Percentiles rank a stretch among this genome's conserved stretches.
These are phyloP conservation scores for Vitis vinifera DNA, from an alignment of 164 flowering plant genomes.

Conservation along the genomic window ASM3070453v1 NC_081813.1:5588501-5589000, in stretches of 20 bases:
- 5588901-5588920: background rate
- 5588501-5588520: too few species aligned
- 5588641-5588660: conserved; percentile 53
- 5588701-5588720: conserved; percentile 27
- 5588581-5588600: conserved; percentile 53
- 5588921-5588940: background rate
- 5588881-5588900: conserved; percentile 34
- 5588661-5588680: conserved; percentile 51
- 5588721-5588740: background rate
- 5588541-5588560: conserved; percentile 31
- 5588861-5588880: conserved; percentile 48
- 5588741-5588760: background rate
- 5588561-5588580: conserved; percentile 46
- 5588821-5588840: conserved; percentile 60
- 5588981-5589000: conserved; percentile 47
- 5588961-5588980: conserved; percentile 19
- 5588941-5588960: background rate
- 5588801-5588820: conserved; percentile 50
- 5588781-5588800: conserved; percentile 28
- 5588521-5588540: conserved; percentile 39
- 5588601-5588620: conserved; percentile 53
- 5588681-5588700: conserved; percentile 44
- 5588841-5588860: conserved; percentile 69
- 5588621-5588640: conserved; percentile 59
- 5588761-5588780: background rate